A percentile compares a stretch with the other conserved stretches of the same genome.
Evolutionary conservation across 2,329 filamentous ascomycete genomes (phyloP).

Genomic region (Seiridium unicorne): DNA sequence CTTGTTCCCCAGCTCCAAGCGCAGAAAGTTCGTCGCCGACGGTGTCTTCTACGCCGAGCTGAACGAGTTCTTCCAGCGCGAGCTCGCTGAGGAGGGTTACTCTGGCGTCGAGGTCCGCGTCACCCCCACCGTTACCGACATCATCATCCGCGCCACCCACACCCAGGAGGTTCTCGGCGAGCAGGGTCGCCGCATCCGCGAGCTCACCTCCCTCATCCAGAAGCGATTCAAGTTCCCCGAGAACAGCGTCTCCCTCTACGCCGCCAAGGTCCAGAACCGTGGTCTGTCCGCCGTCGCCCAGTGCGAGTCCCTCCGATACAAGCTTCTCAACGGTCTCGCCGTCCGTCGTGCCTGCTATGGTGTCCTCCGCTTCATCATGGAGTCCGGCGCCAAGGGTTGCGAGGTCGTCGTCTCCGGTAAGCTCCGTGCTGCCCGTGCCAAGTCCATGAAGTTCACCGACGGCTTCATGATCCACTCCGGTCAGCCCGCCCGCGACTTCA

Average conservation of each 20-base stretch:
- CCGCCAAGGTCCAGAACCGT: conserved; percentile 99
- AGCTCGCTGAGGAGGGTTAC: conserved; percentile 99
- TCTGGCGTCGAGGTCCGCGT: conserved; percentile 99
- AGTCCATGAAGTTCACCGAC: conserved; percentile 99
- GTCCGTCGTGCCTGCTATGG: conserved; percentile 99
- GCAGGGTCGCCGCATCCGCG: conserved; percentile 99
- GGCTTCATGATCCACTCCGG: conserved; percentile 99
- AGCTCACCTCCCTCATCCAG: conserved; percentile 99
- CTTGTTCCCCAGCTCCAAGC: conserved; percentile 67
- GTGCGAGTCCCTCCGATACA: conserved; percentile 99
- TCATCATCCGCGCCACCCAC: conserved; percentile 99
- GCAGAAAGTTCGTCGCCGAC: conserved; percentile 94
- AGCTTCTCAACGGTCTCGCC: conserved; percentile 98
- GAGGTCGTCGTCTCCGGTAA: conserved; percentile 99
- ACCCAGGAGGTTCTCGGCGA: conserved; percentile 99
- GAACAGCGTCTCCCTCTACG: conserved; percentile 99
- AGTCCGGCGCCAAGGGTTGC: conserved; percentile 98
- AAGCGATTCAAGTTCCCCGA: conserved; percentile 99
- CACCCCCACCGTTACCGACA: conserved; percentile 99
- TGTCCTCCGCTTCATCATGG: conserved; percentile 99
- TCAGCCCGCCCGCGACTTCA: conserved; percentile 99
- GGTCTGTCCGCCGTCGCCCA: conserved; percentile 99
- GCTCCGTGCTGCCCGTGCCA: conserved; percentile 97
- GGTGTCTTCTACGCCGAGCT: conserved; percentile 99
- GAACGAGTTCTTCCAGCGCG: conserved; percentile 99